These are phyloP conservation scores for Decorospora gaudefroyi DNA, from an alignment of 2,329 filamentous ascomycete species.

Conservation along the genomic window DNA sequence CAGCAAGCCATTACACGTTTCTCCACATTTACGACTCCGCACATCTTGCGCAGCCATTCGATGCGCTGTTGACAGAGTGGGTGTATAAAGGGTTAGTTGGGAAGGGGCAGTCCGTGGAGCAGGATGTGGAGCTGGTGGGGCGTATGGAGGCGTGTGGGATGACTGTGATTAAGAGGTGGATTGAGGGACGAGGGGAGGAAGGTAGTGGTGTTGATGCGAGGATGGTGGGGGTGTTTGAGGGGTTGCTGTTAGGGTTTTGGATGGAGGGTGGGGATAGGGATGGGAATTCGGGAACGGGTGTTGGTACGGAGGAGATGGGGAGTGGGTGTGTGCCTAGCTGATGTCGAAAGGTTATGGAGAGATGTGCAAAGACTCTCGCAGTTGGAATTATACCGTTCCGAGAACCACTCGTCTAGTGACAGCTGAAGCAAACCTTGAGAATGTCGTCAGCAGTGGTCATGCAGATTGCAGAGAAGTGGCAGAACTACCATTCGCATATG, in stretches of 20 bases:
- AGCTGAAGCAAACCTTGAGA: too few relatives aligned
- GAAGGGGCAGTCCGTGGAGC: not conserved
- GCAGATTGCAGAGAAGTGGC: not conserved
- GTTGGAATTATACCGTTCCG: too few relatives aligned
- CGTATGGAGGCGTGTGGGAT: not conserved
- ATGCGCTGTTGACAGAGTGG: not conserved
- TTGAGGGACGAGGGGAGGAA: not conserved
- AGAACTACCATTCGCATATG: conserved; percentile 8
- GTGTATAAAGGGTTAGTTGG: not conserved
- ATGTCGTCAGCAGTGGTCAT: conserved; percentile 2
- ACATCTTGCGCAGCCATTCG: not conserved
- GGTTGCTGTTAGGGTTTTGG: conserved; percentile 8
- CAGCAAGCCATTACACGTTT: not conserved
- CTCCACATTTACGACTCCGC: conserved; percentile 3
- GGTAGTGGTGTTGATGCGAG: not conserved
- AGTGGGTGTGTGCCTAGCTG: too few relatives aligned
- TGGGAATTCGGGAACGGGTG: not conserved
- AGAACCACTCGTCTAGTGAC: too few relatives aligned
- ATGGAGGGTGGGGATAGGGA: not conserved
- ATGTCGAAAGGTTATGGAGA: too few relatives aligned
- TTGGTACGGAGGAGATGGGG: too few relatives aligned
- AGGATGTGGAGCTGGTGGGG: not conserved
- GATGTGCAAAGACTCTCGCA: too few relatives aligned
- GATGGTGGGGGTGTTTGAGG: conserved; percentile 4
- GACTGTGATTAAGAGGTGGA: not conserved